A percentile compares a stretch with the other conserved stretches of the same genome.
These are phyloP conservation scores for Hydnum rufescens DNA, from an alignment of 768 basidiomycete species.

Conservation along the genomic window DNA sequence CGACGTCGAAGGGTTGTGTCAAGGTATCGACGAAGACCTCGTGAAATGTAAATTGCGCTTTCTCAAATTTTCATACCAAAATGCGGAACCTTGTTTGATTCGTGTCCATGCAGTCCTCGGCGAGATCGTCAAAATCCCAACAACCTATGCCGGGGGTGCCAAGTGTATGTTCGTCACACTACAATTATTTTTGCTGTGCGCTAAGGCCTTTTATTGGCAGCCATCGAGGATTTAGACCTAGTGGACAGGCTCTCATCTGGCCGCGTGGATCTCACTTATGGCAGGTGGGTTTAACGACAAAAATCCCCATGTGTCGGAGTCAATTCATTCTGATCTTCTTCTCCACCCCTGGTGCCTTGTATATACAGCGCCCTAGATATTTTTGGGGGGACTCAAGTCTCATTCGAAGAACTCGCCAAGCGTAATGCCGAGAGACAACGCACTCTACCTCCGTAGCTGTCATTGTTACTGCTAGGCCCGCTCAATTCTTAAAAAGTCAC, in stretches of 20 bases:
- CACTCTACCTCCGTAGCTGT: too few species aligned
- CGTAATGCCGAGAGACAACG: too few species aligned
- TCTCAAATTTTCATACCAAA: neutral
- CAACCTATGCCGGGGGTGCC: constrained; percentile 95
- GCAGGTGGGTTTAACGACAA: constrained; percentile 30
- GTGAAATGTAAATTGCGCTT: constrained; percentile 39
- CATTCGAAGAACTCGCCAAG: constrained; percentile 24
- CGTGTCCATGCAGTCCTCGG: constrained; percentile 41
- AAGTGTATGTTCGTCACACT: constrained; percentile 33
- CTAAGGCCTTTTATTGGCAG: constrained; percentile 21
- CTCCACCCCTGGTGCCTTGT: neutral
- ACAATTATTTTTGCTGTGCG: neutral
- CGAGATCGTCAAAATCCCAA: constrained; percentile 78
- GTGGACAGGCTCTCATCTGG: constrained; percentile 68
- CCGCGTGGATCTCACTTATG: constrained; percentile 71
- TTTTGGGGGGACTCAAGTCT: constrained; percentile 25
- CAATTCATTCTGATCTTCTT: neutral
- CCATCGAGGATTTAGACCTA: constrained; percentile 56
- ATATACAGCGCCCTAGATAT: constrained; percentile 24
- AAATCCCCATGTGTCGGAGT: too few species aligned
- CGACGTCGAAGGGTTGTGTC: constrained; percentile 94
- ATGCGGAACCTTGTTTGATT: neutral
- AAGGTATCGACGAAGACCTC: constrained; percentile 83
- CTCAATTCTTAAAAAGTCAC: too few species aligned
- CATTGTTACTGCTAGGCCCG: too few species aligned